These are phyloP conservation scores for Zygoascus sp. DNA, from an alignment of 1,139 yeast species.

Conservation along the genomic window DNA sequence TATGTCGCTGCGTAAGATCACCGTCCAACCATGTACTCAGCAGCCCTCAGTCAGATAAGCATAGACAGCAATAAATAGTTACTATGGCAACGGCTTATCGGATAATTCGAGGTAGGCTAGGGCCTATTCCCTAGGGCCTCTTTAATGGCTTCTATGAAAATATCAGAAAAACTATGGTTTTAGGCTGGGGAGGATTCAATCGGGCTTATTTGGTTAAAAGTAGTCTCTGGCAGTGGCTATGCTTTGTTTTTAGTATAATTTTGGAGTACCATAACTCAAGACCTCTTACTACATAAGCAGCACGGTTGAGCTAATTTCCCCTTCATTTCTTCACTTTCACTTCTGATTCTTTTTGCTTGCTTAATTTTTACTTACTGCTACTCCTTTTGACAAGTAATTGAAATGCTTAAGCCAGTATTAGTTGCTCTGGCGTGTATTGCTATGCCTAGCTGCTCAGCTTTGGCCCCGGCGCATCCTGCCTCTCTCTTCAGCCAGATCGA, in stretches of 20 bases:
- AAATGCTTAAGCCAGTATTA: background rate
- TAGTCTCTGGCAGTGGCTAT: too few species aligned
- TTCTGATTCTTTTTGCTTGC: background rate
- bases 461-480: background rate
- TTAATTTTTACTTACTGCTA: background rate
- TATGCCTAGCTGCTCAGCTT: background rate
- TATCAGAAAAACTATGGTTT: background rate
- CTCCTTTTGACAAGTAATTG: background rate
- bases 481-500: constrained; percentile 4
- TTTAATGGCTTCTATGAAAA: background rate
- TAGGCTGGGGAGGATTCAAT: too few species aligned
- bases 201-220: too few species aligned
- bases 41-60: too few species aligned
- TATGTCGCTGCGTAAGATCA: too few species aligned
- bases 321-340: background rate
- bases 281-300: background rate
- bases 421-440: background rate
- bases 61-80: too few species aligned
- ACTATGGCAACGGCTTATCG: too few species aligned
- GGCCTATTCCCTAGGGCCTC: too few species aligned
- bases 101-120: too few species aligned
- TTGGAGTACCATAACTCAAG: background rate
- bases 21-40: too few species aligned
- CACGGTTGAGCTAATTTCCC: too few species aligned
- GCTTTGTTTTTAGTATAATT: background rate